Evolutionary conservation across 2,329 filamentous ascomycete species (phyloP).

Genomic region (Alternaria hordeiaustralica): DNA sequence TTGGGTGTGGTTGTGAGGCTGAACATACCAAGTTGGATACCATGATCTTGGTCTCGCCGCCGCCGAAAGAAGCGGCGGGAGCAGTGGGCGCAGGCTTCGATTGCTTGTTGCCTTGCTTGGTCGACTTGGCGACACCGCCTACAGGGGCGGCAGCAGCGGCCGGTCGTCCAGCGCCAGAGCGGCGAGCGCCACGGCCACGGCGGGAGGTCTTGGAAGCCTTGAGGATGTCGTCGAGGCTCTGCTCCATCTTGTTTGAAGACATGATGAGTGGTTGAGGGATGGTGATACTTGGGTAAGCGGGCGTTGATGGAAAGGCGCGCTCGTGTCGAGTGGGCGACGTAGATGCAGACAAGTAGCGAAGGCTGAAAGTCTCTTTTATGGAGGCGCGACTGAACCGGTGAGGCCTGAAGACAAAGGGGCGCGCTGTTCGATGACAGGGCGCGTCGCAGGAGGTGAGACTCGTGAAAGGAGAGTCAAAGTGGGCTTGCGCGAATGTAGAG

Average conservation of each 20-base stretch:
- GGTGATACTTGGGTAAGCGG: conserved; percentile 20
- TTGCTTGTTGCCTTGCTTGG: conserved; percentile 62
- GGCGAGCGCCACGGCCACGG: conserved; percentile 56
- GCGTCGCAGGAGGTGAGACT: conserved; percentile 25
- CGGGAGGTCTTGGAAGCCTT: conserved; percentile 65
- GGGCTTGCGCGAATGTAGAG: conserved; percentile 24
- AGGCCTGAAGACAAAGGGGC: conserved; percentile 21
- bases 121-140: conserved; percentile 84
- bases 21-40: conserved; percentile 94
- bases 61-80: conserved; percentile 63
- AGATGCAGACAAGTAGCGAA: conserved; percentile 10
- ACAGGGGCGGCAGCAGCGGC: conserved; percentile 71
- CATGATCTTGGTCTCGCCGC: conserved; percentile 92
- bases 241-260: conserved; percentile 79
- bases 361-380: conserved; percentile 13
- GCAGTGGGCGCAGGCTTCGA: conserved; percentile 69
- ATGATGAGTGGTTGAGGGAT: conserved; percentile 29
- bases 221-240: conserved; percentile 97
- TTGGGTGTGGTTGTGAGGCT: neutral
- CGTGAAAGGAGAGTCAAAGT: conserved; percentile 7
- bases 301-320: conserved; percentile 17
- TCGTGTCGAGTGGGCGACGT: conserved; percentile 16
- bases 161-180: conserved; percentile 56
- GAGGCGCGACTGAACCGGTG: conserved; percentile 12
- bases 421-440: conserved; percentile 24